Conservation (phyloP, 345 rosid genomes). For the Brassica nigra region DNA sequence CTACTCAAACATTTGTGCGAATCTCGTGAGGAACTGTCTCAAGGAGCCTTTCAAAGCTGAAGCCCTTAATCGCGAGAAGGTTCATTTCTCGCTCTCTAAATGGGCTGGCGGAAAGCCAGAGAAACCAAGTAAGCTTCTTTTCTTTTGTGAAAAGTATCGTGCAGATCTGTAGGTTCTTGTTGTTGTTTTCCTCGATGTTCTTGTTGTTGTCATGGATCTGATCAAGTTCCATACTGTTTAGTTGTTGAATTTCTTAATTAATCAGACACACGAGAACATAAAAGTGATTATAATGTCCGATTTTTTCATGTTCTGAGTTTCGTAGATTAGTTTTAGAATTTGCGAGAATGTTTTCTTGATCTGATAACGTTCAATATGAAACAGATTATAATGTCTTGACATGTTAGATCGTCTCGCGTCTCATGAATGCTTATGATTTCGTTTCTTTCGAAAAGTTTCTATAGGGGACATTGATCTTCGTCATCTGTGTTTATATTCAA, state of each 20-base stretch:
- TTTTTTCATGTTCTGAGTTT: not conserved
- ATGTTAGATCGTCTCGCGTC: not conserved
- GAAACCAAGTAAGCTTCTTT: conserved; percentile 57
- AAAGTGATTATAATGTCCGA: not conserved
- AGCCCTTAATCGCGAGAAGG: conserved; percentile 72
- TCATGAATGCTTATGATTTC: not conserved
- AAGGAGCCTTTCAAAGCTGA: conserved; percentile 73
- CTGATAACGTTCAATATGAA: not conserved
- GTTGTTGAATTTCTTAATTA: not conserved
- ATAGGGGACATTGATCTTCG: not conserved
- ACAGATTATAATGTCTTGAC: not conserved
- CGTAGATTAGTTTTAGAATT: too few relatives aligned
- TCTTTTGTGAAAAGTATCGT: not conserved
- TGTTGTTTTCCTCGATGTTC: not conserved
- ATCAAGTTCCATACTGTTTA: not conserved
- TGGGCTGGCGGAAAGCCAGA: conserved; percentile 69
- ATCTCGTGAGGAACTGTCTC: conserved; percentile 75
- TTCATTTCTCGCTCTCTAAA: conserved; percentile 68
- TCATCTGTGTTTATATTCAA: not conserved
- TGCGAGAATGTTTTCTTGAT: not conserved
- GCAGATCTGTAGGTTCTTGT: not conserved
- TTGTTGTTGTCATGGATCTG: not conserved
- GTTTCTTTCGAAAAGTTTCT: not conserved
- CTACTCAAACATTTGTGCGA: conserved; percentile 82
- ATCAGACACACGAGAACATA: not conserved